A percentile compares a stretch with the other conserved stretches of the same genome.
Evolutionary conservation across 148 eudicot genomes (phyloP).

Genomic region (Pharnaceum exiguum): DNA sequence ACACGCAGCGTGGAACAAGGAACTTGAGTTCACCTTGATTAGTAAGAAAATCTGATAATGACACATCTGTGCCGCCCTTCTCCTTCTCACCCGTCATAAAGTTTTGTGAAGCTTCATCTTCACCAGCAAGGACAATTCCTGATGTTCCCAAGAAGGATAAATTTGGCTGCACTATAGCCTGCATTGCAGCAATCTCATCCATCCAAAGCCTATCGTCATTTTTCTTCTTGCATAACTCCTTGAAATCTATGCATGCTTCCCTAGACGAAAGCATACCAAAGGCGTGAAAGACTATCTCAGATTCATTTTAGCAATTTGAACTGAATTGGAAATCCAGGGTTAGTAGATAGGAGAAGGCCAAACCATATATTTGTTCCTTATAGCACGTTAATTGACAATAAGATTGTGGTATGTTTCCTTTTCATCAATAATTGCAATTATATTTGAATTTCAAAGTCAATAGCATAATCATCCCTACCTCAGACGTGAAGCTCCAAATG

Average conservation of each 20-base stretch:
- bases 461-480: conserved; percentile 35
- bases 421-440: too few relatives aligned
- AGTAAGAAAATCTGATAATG: conserved; percentile 40
- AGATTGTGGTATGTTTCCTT: too few relatives aligned
- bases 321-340: background rate
- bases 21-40: conserved; percentile 33
- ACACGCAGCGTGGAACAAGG: too few relatives aligned
- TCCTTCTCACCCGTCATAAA: conserved; percentile 29
- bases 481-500: conserved; percentile 81
- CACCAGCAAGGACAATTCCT: conserved; percentile 53
- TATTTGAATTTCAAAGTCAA: background rate
- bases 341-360: too few relatives aligned
- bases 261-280: conserved; percentile 28
- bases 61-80: conserved; percentile 32
- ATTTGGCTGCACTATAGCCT: conserved; percentile 54
- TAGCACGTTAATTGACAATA: too few relatives aligned
- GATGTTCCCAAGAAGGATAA: conserved; percentile 54
- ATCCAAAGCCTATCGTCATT: conserved; percentile 69
- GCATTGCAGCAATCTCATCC: conserved; percentile 86
- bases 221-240: conserved; percentile 69
- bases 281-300: background rate
- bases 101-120: conserved; percentile 40
- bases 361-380: too few relatives aligned
- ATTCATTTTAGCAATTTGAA: background rate
- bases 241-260: conserved; percentile 75